A percentile compares a stretch with the other conserved stretches of the same genome.
Conservation (phyloP, 495 filamentous ascomycete genomes). For the Bryoglossum gracile region DNA sequence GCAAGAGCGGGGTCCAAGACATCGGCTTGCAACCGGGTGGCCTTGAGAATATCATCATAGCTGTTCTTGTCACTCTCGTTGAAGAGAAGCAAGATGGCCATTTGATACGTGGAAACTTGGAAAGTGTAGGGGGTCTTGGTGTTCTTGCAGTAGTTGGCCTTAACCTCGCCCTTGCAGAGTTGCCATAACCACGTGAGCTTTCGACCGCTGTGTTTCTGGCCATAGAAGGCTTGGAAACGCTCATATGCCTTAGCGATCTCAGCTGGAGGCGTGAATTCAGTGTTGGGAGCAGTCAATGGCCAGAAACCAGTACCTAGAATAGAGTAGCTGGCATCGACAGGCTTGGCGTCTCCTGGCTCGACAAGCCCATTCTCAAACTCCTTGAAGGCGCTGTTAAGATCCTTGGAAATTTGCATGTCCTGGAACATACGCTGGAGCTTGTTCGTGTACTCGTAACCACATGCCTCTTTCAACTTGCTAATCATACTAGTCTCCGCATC, state of each 20-base stretch:
- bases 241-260: constrained; percentile 83
- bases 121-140: constrained; percentile 92
- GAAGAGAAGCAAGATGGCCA: constrained; percentile 94
- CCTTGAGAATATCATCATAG: constrained; percentile 79
- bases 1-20: constrained; percentile 75
- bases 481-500: constrained; percentile 99
- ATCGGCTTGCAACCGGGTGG: constrained; percentile 70
- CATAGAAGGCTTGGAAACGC: constrained; percentile 85
- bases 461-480: constrained; percentile 96
- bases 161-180: constrained; percentile 93
- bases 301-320: constrained; percentile 96
- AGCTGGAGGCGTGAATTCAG: constrained; percentile 75
- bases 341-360: constrained; percentile 50
- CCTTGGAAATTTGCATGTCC: constrained; percentile 97
- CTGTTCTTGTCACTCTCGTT: constrained; percentile 81
- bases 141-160: constrained; percentile 83
- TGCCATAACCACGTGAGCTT: constrained; percentile 99
- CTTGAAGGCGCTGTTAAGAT: constrained; percentile 83
- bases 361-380: constrained; percentile 49
- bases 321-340: constrained; percentile 68
- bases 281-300: constrained; percentile 80
- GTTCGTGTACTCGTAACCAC: constrained; percentile 98
- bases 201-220: constrained; percentile 88
- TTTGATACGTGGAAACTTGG: constrained; percentile 94
- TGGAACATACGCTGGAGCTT: constrained; percentile 99